Evolutionary conservation across 768 basidiomycete species (phyloP).

Genomic region (Termitomyces bulborhizus): DNA sequence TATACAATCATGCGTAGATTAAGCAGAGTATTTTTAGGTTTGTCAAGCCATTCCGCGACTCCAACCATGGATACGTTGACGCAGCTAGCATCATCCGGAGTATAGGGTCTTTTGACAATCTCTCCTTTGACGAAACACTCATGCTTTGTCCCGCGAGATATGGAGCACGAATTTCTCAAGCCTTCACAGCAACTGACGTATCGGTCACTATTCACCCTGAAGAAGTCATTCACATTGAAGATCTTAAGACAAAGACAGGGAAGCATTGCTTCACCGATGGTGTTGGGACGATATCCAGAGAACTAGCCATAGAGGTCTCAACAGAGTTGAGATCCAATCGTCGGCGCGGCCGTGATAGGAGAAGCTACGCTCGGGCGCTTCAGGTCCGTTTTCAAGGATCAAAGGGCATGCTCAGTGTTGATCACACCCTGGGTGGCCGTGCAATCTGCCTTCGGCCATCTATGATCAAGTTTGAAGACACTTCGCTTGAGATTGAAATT

Average conservation of each 20-base stretch:
- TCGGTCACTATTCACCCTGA: slow-evolving; percentile 39
- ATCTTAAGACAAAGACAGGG: slow-evolving; percentile 26
- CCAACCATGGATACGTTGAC: slow-evolving; percentile 21
- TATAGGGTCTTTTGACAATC: slow-evolving; percentile 48
- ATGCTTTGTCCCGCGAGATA: slow-evolving; percentile 64
- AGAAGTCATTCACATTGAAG: slow-evolving; percentile 38
- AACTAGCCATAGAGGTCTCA: slow-evolving; percentile 47
- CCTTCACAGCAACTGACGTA: slow-evolving; percentile 68
- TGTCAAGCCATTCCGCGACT: slow-evolving; percentile 45
- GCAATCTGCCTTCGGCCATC: slow-evolving; percentile 47
- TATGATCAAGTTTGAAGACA: slow-evolving; percentile 64
- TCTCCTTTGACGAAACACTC: slow-evolving; percentile 37
- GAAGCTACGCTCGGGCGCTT: slow-evolving; percentile 40
- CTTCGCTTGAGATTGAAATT: slow-evolving; percentile 49
- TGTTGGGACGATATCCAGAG: slow-evolving; percentile 55
- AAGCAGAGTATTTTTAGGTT: slow-evolving; percentile 39
- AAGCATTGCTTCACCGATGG: slow-evolving; percentile 64
- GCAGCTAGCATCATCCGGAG: slow-evolving; percentile 46
- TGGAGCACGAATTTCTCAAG: slow-evolving; percentile 66
- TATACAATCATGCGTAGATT: not conserved
- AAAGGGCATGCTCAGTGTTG: slow-evolving; percentile 60
- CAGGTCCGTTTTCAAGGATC: slow-evolving; percentile 61
- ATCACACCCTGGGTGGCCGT: slow-evolving; percentile 44
- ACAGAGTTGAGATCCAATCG: slow-evolving; percentile 32
- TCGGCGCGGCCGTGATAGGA: slow-evolving; percentile 23